phyloP scores from a whole-genome alignment of 176 grass and related monocot genomes.

The Oryza nivara region DNA sequence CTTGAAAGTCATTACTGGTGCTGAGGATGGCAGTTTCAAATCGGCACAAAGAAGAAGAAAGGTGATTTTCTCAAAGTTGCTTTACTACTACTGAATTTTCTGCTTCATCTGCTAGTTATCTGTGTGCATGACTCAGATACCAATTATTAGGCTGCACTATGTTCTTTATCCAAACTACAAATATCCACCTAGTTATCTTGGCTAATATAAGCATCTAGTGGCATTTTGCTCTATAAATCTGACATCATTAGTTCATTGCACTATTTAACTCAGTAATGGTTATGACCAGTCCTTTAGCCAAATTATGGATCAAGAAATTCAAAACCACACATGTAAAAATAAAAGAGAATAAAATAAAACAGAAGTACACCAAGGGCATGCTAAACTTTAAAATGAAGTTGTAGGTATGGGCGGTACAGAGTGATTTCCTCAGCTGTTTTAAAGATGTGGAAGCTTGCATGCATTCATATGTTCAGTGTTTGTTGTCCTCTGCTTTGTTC shows the following conservation, averaged over 20 bases:
- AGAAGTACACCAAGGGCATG: not conserved
- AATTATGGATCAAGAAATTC: conserved; percentile 22
- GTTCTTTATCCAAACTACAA: not conserved
- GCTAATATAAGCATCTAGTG: conserved; percentile 3
- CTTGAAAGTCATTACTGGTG: conserved; percentile 65
- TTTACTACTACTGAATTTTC: conserved; percentile 29
- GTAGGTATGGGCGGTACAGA: not conserved
- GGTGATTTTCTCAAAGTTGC: conserved; percentile 44
- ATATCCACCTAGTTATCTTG: conserved; percentile 14
- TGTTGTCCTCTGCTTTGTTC: not conserved
- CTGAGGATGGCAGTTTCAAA: conserved; percentile 65
- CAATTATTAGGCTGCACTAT: not conserved
- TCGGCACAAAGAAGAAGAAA: conserved; percentile 77
- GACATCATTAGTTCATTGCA: not conserved
- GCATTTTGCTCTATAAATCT: not conserved
- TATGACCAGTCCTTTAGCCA: conserved; percentile 1
- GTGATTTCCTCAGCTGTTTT: not conserved
- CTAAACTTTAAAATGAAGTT: conserved; percentile 13
- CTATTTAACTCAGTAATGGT: conserved; percentile 24
- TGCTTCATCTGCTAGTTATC: conserved; percentile 11
- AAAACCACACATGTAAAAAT: not conserved
- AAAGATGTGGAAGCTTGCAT: not conserved
- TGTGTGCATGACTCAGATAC: conserved; percentile 28
- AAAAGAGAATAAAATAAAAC: not conserved
- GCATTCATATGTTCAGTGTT: not conserved